Evolutionary conservation across 2,329 filamentous ascomycete genomes (phyloP), one percentile per base, ranked within the genome.

Genomic region (Penicillium verrucosum): DNA sequence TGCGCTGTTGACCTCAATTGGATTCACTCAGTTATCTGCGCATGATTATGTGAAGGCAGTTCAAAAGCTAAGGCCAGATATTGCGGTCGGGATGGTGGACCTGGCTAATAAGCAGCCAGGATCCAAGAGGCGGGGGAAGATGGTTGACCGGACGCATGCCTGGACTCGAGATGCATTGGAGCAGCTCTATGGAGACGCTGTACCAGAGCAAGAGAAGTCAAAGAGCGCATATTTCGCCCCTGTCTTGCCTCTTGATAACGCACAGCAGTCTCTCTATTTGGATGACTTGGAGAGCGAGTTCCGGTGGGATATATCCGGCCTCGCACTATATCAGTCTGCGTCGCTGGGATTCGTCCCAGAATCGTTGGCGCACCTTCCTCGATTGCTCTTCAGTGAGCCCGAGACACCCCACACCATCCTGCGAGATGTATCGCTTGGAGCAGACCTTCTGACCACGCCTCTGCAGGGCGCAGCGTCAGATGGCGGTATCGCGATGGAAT

Each of bases 1-100:
- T 41, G 86, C 89, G 18, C 82, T 97, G 46, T 86, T 89, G 70
- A 96, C 94, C 2, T 93, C 92, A 0, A 90, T 91, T 1, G 94
- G 94, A 30, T 96, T 95, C 75, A 83, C 85, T 59, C 81, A 83
- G 55, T 78, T 97, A 34, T 82, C 83, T 32, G 84, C 85, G 0
- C 79, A 84, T 7, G 84, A 89, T 52, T 97, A 94, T 75, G 78
- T 82, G 34, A 77, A 84, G 6, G 85, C 86, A 18, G 79, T 89
- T 1, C 75, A 82, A 57, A 80, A 77, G n/a, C 75, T 96, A 36
- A 80, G 81, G 50, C 90, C 93, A 0, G 93, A 99, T 69, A 87
- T 97, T 52, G 84, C 88, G 36, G 81, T 97, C 25, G 86, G 86
- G 0, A 75, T 95, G 50, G 89, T 88, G 5, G 94, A 99, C 73